These are phyloP conservation scores for Trichoderma sp. DNA, from an alignment of 2,329 filamentous ascomycete genomes.

Conservation along the genomic window DNA sequence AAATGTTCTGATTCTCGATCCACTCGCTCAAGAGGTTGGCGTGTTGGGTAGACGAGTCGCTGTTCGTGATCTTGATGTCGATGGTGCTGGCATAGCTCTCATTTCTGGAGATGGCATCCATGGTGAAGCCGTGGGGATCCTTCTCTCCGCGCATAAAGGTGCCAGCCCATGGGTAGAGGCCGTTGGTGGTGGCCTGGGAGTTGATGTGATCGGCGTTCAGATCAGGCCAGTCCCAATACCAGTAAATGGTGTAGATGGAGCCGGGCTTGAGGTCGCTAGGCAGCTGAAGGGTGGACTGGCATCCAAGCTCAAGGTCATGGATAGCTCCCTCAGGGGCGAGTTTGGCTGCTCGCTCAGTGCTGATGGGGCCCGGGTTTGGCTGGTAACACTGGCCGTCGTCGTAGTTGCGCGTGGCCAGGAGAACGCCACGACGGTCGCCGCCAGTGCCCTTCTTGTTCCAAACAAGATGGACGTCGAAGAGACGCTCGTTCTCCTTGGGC, in stretches of 20 bases:
- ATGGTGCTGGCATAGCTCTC: conserved; percentile 43
- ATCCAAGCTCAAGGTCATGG: conserved; percentile 63
- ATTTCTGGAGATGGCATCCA: conserved; percentile 34
- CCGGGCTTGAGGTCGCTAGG: conserved; percentile 62
- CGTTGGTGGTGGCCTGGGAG: conserved; percentile 37
- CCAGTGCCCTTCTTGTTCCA: conserved; percentile 82
- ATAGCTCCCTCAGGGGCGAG: conserved; percentile 52
- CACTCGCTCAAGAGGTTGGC: conserved; percentile 28
- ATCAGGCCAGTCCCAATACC: conserved; percentile 93
- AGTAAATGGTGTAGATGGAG: conserved; percentile 77
- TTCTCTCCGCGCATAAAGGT: conserved; percentile 40
- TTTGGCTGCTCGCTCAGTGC: conserved; percentile 53
- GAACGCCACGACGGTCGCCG: conserved; percentile 71
- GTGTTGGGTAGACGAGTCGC: conserved; percentile 26
- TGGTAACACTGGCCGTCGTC: conserved; percentile 93
- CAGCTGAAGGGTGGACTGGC: conserved; percentile 77
- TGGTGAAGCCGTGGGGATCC: conserved; percentile 37
- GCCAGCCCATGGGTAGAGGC: conserved; percentile 42
- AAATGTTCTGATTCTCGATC: conserved; percentile 38
- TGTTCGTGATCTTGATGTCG: conserved; percentile 38
- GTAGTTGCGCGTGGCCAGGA: conserved; percentile 75
- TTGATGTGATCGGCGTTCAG: conserved; percentile 44
- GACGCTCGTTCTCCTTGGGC: conserved; percentile 48
- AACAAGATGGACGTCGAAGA: conserved; percentile 64
- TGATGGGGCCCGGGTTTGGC: conserved; percentile 59